phyloP scores from a whole-genome alignment of 2,329 filamentous ascomycete species.

The Capronia americana region DNA sequence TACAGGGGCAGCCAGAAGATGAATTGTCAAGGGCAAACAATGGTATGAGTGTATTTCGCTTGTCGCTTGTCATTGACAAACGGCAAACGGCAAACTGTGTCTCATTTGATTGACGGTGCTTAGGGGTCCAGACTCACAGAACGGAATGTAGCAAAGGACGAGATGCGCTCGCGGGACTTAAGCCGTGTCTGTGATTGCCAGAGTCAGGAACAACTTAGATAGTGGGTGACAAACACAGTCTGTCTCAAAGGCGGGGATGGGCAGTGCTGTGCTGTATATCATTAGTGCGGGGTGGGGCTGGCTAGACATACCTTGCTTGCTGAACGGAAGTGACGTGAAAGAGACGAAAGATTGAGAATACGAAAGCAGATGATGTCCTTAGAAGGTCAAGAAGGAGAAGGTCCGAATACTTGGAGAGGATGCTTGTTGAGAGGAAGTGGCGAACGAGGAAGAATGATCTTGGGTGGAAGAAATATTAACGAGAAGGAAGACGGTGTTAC shows the following conservation, averaged over 20 bases:
- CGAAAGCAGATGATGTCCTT: background rate
- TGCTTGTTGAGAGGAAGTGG: background rate
- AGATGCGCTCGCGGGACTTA: background rate
- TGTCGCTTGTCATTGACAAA: constrained; percentile 3
- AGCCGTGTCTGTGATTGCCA: background rate
- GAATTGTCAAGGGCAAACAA: background rate
- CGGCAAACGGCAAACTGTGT: background rate
- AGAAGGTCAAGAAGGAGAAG: background rate
- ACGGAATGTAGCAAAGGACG: background rate
- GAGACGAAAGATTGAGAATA: background rate
- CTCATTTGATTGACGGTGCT: background rate
- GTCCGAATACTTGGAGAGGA: background rate
- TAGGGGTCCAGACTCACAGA: background rate
- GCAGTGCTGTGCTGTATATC: background rate
- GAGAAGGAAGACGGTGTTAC: background rate
- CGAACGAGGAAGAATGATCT: background rate
- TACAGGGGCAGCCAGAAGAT: background rate
- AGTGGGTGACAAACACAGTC: background rate
- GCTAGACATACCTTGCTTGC: background rate
- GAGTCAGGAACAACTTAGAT: background rate
- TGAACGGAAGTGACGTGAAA: background rate
- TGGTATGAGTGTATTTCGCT: background rate
- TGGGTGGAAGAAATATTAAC: background rate
- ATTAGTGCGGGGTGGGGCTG: background rate
- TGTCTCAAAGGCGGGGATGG: background rate